phyloP scores from a whole-genome alignment of 352 stramenopile genomes.

The Elongisporangium anandrum region DNA sequence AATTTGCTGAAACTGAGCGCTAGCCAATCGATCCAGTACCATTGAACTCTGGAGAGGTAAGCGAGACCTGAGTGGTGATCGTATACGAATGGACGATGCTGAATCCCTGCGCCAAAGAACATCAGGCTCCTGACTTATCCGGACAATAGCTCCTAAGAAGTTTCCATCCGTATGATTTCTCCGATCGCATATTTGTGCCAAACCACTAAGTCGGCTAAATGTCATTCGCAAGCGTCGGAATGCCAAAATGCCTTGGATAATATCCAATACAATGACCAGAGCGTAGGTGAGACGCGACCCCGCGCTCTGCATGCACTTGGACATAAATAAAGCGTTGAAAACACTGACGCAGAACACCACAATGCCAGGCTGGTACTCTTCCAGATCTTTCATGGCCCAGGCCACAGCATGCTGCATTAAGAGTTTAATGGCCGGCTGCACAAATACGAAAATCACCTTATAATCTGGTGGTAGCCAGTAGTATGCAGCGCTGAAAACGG shows the following conservation, averaged over 20 bases:
- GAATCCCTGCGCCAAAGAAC: no score
- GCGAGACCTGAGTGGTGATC: no score
- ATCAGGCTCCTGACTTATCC: not conserved
- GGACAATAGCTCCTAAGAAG: slow-evolving; percentile 3
- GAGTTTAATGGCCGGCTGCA: slow-evolving; percentile 18
- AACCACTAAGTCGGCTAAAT: no score
- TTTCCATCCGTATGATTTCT: not conserved
- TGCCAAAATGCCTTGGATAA: slow-evolving; percentile 1
- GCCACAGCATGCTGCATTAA: slow-evolving; percentile 18
- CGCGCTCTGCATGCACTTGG: slow-evolving; percentile 17
- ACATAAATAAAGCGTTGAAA: slow-evolving; percentile 24
- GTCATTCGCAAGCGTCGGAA: slow-evolving; percentile 11
- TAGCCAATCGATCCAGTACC: no score
- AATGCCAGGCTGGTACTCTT: slow-evolving; percentile 16
- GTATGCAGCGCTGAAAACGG: slow-evolving; percentile 12
- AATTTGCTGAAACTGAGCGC: no score
- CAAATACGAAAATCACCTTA: slow-evolving; percentile 14
- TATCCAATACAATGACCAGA: slow-evolving; percentile 11
- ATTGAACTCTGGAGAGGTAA: no score
- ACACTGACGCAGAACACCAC: slow-evolving; percentile 23
- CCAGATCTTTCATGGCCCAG: slow-evolving; percentile 6
- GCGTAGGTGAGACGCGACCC: slow-evolving; percentile 6
- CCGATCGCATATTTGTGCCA: slow-evolving; percentile 5
- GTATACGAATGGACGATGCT: no score
- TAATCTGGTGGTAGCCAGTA: slow-evolving; percentile 2